Base-by-base conservation (phyloP, 176 grass and related monocot species). In the Carex kokanica region DNA sequence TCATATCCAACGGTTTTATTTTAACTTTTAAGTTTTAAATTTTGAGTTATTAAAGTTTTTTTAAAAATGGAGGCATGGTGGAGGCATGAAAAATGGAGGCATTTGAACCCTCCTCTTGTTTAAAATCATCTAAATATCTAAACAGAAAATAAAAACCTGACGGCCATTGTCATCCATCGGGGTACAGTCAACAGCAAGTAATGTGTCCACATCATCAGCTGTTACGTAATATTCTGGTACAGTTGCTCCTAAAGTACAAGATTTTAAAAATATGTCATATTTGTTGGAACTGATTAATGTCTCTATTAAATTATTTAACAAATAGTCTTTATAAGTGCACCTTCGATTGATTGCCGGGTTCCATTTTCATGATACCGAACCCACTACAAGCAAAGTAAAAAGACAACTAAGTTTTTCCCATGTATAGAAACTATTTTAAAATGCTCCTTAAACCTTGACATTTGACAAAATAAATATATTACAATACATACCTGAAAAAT, bases 141-240 rank as follows among this genome's bases (percentile, higher is more conserved):
- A 38, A 38, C 36, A 38, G n/a, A 38, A 49, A 66, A 67, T 78
- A 78, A 78, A 67, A 85, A 95, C 96, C 93, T 99, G 91, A 47
- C 79, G 86, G 70, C 93, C 89, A 88, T 88, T 89, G 80, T 99
- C 96, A 89, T 95, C 96, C 88, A 99, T 95, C 20, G 96, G 96
- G 7, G 93, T 99, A 91, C 93, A 99, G 36, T 99, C 96, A 70
- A 92, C 91, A 80, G 93, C 85, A 81, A 99, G 92, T 87, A 91
- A 43, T 79, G 96, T 90, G 81, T 85, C 91, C 86, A 99, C 86
- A 90, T 99, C 96, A 83, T 99, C 96, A 45, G 93, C 91, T 75
- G 96, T 95, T 75, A 99, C 91, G 57, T 95, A 91, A 78, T 92
- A 93, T 24, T 99, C 93, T 16, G 84, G 92, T 84, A 95, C 79